Conservation (phyloP, 2,329 filamentous ascomycete species). For the Stromatinia cepivora region DNA sequence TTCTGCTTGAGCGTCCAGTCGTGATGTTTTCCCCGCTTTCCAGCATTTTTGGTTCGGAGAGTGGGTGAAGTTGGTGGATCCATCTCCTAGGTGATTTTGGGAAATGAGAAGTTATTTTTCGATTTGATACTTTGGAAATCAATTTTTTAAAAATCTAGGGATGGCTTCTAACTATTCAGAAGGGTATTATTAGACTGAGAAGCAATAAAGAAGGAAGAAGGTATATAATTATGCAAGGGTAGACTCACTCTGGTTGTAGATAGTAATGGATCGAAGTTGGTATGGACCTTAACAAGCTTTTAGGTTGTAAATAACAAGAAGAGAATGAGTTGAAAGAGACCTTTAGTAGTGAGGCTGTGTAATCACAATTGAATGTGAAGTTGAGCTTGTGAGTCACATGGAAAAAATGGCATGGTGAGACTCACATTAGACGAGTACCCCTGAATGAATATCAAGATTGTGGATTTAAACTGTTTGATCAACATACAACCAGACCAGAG, state of each 20-base stretch:
- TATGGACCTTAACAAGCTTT: neutral
- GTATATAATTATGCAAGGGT: neutral
- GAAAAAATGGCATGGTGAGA: neutral
- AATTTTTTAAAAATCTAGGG: fast-evolving
- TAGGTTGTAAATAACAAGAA: neutral
- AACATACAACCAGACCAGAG: neutral
- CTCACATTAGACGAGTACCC: neutral
- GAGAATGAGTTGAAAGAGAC: neutral
- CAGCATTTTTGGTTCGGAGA: neutral
- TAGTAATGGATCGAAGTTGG: neutral
- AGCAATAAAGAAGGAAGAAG: too few species aligned
- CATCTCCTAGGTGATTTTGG: neutral
- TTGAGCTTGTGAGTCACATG: neutral
- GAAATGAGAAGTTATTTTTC: fast-evolving
- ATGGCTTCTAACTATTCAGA: neutral
- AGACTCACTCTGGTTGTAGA: neutral
- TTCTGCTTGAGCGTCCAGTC: neutral
- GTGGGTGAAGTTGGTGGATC: neutral
- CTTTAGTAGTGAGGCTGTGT: too few species aligned
- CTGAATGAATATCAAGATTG: neutral
- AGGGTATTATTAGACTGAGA: neutral
- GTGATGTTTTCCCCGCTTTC: neutral
- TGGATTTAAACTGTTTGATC: fast-evolving
- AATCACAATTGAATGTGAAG: neutral
- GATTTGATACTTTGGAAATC: neutral